Evolutionary conservation across 1,284 basidiomycete species (phyloP).

Genomic region (Hypsizygus ulmarius): DNA sequence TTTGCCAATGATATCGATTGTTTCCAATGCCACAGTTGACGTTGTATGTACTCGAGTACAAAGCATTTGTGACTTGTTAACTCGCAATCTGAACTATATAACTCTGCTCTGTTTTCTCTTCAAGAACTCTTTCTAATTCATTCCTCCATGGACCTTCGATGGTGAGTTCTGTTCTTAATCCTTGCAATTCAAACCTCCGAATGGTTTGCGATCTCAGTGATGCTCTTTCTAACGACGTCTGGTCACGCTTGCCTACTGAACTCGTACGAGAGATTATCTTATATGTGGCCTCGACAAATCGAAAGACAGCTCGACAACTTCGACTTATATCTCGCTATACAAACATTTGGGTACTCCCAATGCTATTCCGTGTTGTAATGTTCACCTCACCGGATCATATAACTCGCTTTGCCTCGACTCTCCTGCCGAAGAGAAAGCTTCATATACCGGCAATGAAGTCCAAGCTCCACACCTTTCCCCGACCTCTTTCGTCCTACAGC

Average conservation of each 20-base stretch:
- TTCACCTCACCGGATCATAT: constrained; percentile 27
- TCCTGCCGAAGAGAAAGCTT: constrained; percentile 29
- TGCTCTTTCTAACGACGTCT: constrained; percentile 18
- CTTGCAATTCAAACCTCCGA: no score
- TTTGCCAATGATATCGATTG: no score
- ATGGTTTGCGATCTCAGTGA: background rate
- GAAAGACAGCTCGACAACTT: constrained; percentile 24
- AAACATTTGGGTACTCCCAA: constrained; percentile 32
- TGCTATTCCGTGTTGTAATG: constrained; percentile 28
- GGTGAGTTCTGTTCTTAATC: no score
- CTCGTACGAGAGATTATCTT: constrained; percentile 31
- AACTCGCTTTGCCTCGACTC: constrained; percentile 25
- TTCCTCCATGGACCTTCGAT: no score
- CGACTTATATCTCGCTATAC: constrained; percentile 30
- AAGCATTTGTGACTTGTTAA: no score
- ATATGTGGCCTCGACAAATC: constrained; percentile 23
- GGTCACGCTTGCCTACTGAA: constrained; percentile 31
- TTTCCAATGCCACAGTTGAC: no score
- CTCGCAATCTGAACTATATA: no score
- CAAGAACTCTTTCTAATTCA: no score
- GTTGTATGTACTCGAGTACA: no score
- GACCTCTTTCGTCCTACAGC: constrained; percentile 27
- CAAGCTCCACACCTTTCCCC: constrained; percentile 25
- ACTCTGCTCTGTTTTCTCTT: no score
- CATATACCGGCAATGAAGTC: constrained; percentile 26